phyloP scores from a whole-genome alignment of 2,329 filamentous ascomycete genomes.

The Beauveria medogensis region DNA sequence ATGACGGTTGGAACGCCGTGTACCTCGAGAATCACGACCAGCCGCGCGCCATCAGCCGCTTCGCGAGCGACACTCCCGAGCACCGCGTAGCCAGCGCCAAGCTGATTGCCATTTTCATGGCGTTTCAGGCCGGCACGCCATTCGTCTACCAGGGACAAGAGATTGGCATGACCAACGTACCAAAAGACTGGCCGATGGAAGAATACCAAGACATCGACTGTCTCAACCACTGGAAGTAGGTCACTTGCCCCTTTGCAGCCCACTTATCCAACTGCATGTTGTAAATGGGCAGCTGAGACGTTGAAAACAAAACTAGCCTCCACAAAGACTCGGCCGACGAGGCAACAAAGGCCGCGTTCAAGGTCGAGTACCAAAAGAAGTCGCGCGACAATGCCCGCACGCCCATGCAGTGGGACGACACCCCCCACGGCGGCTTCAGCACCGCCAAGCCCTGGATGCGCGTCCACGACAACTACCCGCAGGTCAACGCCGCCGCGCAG shows the following conservation, averaged over 20 bases:
- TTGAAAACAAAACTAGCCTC: constrained; percentile 18
- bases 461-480: constrained; percentile 52
- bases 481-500: constrained; percentile 56
- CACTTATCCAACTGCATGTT: background rate
- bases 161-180: constrained; percentile 58
- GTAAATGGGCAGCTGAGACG: background rate
- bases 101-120: constrained; percentile 50
- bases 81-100: constrained; percentile 45
- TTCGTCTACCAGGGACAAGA: constrained; percentile 67
- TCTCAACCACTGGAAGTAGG: constrained; percentile 41
- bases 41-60: constrained; percentile 50
- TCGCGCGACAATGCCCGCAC: constrained; percentile 63
- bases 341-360: constrained; percentile 29
- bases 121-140: constrained; percentile 51
- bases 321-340: constrained; percentile 31
- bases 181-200: constrained; percentile 49
- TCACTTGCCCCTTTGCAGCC: background rate
- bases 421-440: constrained; percentile 57
- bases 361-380: constrained; percentile 44
- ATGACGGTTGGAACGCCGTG: constrained; percentile 56
- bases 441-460: constrained; percentile 60
- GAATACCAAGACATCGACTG: constrained; percentile 63
- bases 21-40: constrained; percentile 63
- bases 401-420: constrained; percentile 63
- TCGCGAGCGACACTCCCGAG: constrained; percentile 40